Base-by-base conservation (phyloP, 805 yeast genomes). In the Pichia nanzhaoensis region DNA sequence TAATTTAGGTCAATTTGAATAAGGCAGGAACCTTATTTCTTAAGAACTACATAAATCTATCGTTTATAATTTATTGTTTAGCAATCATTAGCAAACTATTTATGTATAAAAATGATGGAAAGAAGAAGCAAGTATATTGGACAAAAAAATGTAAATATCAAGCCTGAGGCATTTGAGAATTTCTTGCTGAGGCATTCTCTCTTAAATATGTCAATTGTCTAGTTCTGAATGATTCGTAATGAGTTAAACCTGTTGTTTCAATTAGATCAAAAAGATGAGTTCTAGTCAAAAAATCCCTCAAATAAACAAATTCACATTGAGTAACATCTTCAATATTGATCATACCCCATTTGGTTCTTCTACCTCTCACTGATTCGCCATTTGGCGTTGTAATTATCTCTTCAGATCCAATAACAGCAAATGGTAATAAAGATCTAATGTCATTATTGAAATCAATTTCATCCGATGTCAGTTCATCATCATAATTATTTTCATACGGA, bases 211-310 rank as follows among this genome's bases (percentile, higher is more conserved):
- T 79, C 65, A 93, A 79, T 70, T 93, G 99, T 67, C 90, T 89
- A 18, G 95, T 74, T 69, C 99, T 82, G 70, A 90, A 93, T 44
- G 80, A 74, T 71, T 93, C 99, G 66, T 93, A 93, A 65, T 93
- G 98, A 44, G 80, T 75, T 54, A 78, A 72, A 1, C 95, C 71
- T 4, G 99, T 93, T 12, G 95, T 80, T 66, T 93, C 99, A 57
- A 93, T 90, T 64, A 93, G 79, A 64, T 91, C 98, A 65, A 89
- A 97, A 59, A 93, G 73, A 65, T 93, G 97, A 8, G 98, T 88
- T 70, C 96, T 81, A 38, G 96, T 88, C 59, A 93, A 77, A 65
- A 93, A 93, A 64, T 88, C 95, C 68, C 97, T 80, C 61, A 93
- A 78, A 57, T 87, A 89, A 33, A 88, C 87, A 72, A 93, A 93